A percentile compares a stretch with the other conserved stretches of the same genome.
phyloP scores from a whole-genome alignment of 1,139 yeast genomes.

The Yamadazyma trypodendri region DNA sequence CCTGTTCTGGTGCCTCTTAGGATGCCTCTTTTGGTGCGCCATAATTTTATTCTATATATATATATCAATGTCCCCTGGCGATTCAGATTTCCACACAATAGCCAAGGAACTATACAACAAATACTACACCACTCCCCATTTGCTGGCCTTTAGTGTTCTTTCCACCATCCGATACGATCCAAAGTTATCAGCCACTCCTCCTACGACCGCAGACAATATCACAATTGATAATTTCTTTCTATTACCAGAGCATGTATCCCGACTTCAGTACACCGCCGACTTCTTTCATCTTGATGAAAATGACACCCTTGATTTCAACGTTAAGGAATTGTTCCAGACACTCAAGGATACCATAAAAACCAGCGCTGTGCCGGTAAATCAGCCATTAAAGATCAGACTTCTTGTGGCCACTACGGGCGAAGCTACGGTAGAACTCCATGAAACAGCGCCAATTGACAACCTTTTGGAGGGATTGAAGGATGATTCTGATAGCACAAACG shows the following conservation, averaged over 20 bases:
- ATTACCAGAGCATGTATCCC: conserved; percentile 59
- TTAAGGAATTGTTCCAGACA: conserved; percentile 40
- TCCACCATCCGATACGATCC: conserved; percentile 80
- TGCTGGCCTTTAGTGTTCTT: conserved; percentile 47
- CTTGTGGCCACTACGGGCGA: conserved; percentile 49
- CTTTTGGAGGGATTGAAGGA: conserved; percentile 42
- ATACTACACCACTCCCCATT: conserved; percentile 19
- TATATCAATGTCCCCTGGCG: no score
- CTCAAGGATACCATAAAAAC: conserved; percentile 42
- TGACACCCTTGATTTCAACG: conserved; percentile 35
- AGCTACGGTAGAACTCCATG: conserved; percentile 51
- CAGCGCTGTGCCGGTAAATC: conserved; percentile 24
- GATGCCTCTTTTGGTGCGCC: no score
- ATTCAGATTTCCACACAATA: neutral
- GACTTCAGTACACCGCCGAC: conserved; percentile 53
- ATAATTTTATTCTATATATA: no score
- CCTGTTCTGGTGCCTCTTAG: no score
- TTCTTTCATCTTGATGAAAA: conserved; percentile 42
- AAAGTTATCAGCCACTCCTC: conserved; percentile 26
- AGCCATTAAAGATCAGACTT: conserved; percentile 61
- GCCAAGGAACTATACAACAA: conserved; percentile 12
- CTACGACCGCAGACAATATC: conserved; percentile 26
- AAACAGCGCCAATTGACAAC: conserved; percentile 33
- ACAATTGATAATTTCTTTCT: conserved; percentile 51
- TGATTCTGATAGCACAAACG: no score